Evolutionary conservation across 345 rosid species (phyloP), one percentile per base, ranked within the genome.

Genomic region (Diplotaxis tenuifolia): DNA sequence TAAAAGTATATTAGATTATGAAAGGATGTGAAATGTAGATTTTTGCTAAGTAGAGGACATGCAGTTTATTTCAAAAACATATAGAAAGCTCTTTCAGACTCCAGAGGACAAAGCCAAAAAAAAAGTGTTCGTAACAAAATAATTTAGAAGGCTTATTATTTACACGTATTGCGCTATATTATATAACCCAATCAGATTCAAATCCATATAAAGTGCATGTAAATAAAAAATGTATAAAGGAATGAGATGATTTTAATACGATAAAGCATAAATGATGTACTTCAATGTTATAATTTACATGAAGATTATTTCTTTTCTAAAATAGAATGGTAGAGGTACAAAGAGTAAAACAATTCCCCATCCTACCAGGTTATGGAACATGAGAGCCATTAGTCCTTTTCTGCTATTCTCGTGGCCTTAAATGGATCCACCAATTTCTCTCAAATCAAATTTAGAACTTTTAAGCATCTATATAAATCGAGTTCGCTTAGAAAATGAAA

Each of bases 371-470:
- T 40, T 22, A 63, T 64, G 56, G 11, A 29, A 73, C 65, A 55
- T 64, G 47, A 28, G 18, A 54, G 65, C 64, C 47, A 65, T 53
- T 38, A 29, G 34, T 65, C 19, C 6, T 22, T 56, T 52, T 27
- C 5, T 7, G 49, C 65, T 65, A 56, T 73, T 73, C 34, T 56
- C 64, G 49, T 10, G 71, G 31, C 34, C 70, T 42, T 20, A 2
- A 29, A 29, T 20, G 22, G 5, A 28, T 73, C 77, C 77, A 73
- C 47, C 58, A 55, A 65, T 65, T 65, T 73, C 71, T 73, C 77
- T 28, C n/a, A 18, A 28, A 32, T 40, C 50, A 15, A 42, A 28
- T 56, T 54, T 65, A 20, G 65, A 40, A 36, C 1, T 42, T 25
- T 29, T 4, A 28, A 56, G 47, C 45, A 27, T 73, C 18, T 65